Percentiles rank a stretch among this genome's conserved stretches.
Conservation (phyloP, 2,329 filamentous ascomycete species). For the Aspergillus fijiensis region DNA sequence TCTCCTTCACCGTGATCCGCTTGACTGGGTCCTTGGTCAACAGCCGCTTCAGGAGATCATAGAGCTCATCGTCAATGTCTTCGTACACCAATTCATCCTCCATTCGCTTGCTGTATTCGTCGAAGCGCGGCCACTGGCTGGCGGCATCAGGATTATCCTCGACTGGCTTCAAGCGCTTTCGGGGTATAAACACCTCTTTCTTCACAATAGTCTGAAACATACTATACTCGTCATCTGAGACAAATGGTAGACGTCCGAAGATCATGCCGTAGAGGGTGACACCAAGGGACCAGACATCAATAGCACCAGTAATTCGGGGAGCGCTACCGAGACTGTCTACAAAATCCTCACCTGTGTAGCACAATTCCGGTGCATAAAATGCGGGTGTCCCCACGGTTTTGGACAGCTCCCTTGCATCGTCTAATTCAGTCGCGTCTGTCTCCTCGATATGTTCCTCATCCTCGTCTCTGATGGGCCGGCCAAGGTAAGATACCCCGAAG, state of each 20-base stretch:
- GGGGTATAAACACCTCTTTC: conserved; percentile 86
- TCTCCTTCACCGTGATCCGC: conserved; percentile 84
- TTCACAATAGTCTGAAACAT: conserved; percentile 91
- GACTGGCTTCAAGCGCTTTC: conserved; percentile 73
- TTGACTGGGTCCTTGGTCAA: conserved; percentile 85
- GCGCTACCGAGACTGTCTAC: conserved; percentile 52
- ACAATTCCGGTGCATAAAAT: conserved; percentile 95
- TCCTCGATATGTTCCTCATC: conserved; percentile 76
- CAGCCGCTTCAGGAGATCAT: conserved; percentile 75
- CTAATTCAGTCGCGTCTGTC: conserved; percentile 80
- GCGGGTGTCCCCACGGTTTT: conserved; percentile 97
- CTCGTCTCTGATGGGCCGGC: conserved; percentile 78
- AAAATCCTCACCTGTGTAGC: conserved; percentile 74
- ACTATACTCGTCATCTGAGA: conserved; percentile 86
- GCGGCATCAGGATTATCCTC: conserved; percentile 48
- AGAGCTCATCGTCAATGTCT: conserved; percentile 74
- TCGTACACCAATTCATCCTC: conserved; percentile 82
- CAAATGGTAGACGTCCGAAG: conserved; percentile 88
- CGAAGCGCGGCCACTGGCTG: conserved; percentile 51
- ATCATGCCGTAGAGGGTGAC: conserved; percentile 95
- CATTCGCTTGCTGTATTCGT: conserved; percentile 67
- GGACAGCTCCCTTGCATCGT: conserved; percentile 92
- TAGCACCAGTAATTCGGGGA: conserved; percentile 83
- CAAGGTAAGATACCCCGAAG: conserved; percentile 97
- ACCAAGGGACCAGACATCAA: conserved; percentile 95